Evolutionary conservation across 2,329 filamentous ascomycete species (phyloP).

Genomic region (Polychaeton citri): DNA sequence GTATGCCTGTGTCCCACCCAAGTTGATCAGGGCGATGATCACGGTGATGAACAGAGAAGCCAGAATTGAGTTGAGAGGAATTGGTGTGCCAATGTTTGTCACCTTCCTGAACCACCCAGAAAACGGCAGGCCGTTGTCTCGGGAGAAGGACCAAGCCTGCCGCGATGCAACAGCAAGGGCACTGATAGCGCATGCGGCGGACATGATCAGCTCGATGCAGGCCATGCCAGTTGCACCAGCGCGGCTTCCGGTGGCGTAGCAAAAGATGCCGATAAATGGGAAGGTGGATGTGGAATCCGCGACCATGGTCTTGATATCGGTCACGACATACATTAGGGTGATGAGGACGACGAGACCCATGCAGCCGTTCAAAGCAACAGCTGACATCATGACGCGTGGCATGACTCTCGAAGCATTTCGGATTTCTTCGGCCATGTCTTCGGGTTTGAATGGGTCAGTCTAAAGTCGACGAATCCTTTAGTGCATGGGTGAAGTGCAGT

Average conservation of each 20-base stretch:
- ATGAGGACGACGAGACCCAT: constrained; percentile 9
- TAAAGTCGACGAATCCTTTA: too few species aligned
- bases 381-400: constrained; percentile 17
- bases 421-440: constrained; percentile 21
- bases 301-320: background rate
- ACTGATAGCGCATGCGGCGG: constrained; percentile 9
- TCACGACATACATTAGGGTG: constrained; percentile 5
- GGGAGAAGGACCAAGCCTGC: constrained; percentile 10
- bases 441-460: too few species aligned
- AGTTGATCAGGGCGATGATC: constrained; percentile 22
- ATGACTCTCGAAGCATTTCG: constrained; percentile 14
- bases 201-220: constrained; percentile 9
- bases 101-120: constrained; percentile 17
- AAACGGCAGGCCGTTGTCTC: constrained; percentile 24
- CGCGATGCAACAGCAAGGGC: constrained; percentile 8
- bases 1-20: constrained; percentile 23
- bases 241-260: constrained; percentile 11
- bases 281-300: background rate
- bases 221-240: constrained; percentile 9
- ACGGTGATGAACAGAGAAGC: constrained; percentile 15
- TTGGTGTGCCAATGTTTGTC: constrained; percentile 17
- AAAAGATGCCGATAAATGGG: constrained; percentile 7
- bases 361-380: constrained; percentile 8
- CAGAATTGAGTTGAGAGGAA: constrained; percentile 23
- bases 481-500: too few species aligned